Conservation (phyloP, 345 rosid species). For the Schrenkiella parvula region DNA sequence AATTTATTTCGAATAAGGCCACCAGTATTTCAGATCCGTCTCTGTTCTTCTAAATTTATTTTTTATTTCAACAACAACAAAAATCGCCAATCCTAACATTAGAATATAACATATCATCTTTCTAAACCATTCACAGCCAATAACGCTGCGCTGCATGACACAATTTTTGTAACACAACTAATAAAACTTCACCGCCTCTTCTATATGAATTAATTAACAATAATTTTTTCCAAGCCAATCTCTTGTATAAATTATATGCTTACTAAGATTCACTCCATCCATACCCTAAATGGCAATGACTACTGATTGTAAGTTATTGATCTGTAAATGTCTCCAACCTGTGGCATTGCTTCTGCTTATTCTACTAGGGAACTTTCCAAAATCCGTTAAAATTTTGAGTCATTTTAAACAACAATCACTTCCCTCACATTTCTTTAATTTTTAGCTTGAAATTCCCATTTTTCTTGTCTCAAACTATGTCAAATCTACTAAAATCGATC, state of each 20-base stretch:
- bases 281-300: background rate
- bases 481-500: too few species aligned
- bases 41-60: too few species aligned
- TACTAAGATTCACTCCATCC: too few species aligned
- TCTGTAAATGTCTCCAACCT: background rate
- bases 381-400: background rate
- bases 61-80: background rate
- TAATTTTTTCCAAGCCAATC: background rate
- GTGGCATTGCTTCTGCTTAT: background rate
- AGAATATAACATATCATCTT: background rate
- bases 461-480: too few species aligned
- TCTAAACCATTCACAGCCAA: background rate
- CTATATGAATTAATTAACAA: background rate
- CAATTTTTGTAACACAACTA: background rate
- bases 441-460: too few species aligned
- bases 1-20: too few species aligned
- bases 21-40: too few species aligned
- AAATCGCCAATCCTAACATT: background rate
- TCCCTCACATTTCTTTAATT: too few species aligned
- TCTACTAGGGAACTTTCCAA: background rate
- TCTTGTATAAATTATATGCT: background rate
- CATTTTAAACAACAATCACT: background rate
- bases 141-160: background rate
- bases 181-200: background rate
- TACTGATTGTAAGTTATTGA: constrained; percentile 2